Evolutionary conservation across 2,329 filamentous ascomycete genomes (phyloP).

Genomic region (Lomentospora prolificans): DNA sequence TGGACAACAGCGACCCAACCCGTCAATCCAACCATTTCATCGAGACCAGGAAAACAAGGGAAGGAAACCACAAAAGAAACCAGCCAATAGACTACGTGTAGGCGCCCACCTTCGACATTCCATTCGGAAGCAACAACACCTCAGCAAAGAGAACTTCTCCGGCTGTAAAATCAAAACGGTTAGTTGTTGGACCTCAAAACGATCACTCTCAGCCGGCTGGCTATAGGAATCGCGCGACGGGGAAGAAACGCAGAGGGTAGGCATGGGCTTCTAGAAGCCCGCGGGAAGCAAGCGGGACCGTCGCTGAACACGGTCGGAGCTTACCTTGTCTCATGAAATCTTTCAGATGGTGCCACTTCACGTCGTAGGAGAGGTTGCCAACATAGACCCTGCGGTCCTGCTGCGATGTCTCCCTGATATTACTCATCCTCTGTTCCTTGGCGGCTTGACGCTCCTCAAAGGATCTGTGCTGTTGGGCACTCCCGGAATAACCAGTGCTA

Average conservation of each 20-base stretch:
- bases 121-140: conserved; percentile 98
- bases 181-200: background rate
- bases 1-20: conserved; percentile 76
- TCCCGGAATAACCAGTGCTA: conserved; percentile 53
- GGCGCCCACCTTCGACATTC: conserved; percentile 99
- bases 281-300: background rate
- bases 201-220: no score
- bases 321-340: conserved; percentile 99
- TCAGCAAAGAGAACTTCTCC: conserved; percentile 99
- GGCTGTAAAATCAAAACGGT: conserved; percentile 54
- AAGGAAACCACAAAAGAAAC: conserved; percentile 64
- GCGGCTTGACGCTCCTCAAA: conserved; percentile 75
- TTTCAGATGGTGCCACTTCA: conserved; percentile 99
- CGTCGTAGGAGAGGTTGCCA: conserved; percentile 97
- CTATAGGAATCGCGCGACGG: no score
- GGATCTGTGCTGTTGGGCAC: conserved; percentile 51
- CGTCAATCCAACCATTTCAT: conserved; percentile 98
- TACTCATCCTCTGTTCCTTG: conserved; percentile 94
- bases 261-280: no score
- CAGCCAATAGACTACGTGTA: conserved; percentile 70
- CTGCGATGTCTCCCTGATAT: conserved; percentile 86
- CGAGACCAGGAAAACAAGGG: conserved; percentile 52
- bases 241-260: no score
- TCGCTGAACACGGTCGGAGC: conserved; percentile 21
- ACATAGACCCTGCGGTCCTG: conserved; percentile 99